Evolutionary conservation across 208 protist genomes (phyloP).

Genomic region (Endotrypanum monterogeii): DNA sequence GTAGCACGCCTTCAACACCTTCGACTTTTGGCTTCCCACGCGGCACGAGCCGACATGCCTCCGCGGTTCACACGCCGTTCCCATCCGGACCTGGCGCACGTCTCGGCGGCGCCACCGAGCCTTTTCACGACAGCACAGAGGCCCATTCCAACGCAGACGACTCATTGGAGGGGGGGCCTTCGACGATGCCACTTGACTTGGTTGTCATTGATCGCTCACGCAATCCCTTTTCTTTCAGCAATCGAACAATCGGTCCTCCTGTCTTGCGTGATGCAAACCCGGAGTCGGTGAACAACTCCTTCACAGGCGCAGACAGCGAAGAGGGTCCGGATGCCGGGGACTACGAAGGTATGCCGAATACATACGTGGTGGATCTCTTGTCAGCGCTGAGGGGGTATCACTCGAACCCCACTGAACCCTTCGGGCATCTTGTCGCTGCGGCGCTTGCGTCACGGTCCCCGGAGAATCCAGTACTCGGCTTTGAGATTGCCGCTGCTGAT

Average conservation of each 20-base stretch:
- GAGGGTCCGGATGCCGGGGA: conserved; percentile 27
- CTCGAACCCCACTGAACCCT: conserved; percentile 66
- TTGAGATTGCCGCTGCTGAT: conserved; percentile 58
- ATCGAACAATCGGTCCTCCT: neutral
- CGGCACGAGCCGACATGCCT: neutral
- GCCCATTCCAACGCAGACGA: neutral
- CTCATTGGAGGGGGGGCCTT: neutral
- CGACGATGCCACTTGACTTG: conserved; percentile 18
- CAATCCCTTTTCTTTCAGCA: conserved; percentile 10
- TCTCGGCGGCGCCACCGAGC: conserved; percentile 17
- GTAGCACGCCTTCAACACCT: conserved; percentile 12
- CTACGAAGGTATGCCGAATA: conserved; percentile 30
- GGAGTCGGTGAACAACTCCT: conserved; percentile 21
- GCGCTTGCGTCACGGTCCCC: conserved; percentile 59
- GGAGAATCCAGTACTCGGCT: conserved; percentile 60
- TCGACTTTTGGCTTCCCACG: conserved; percentile 9
- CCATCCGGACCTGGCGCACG: neutral
- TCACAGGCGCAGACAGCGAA: conserved; percentile 30
- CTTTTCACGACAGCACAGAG: conserved; percentile 6
- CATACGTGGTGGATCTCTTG: conserved; percentile 66
- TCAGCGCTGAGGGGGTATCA: conserved; percentile 69
- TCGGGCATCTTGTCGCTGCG: conserved; percentile 78
- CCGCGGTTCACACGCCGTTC: neutral
- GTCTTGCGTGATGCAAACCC: conserved; percentile 1
- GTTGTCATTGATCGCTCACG: conserved; percentile 22